These are phyloP conservation scores for Globisporangium cederbergense DNA, from an alignment of 352 stramenopile genomes.

Conservation along the genomic window DNA sequence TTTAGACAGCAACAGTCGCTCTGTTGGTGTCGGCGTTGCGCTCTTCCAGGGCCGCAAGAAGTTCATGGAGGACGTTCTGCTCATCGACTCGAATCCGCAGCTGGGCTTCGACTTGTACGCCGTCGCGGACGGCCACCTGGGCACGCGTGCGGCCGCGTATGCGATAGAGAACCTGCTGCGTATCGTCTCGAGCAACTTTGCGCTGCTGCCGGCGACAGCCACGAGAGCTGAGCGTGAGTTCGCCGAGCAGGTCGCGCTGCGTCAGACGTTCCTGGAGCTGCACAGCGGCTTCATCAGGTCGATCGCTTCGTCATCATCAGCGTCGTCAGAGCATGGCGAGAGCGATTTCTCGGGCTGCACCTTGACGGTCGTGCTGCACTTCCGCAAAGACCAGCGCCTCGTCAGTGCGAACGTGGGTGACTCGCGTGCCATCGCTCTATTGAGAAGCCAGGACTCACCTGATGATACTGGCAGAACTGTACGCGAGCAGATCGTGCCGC, in stretches of 20 bases:
- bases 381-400: slow-evolving; percentile 43
- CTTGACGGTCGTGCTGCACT: slow-evolving; percentile 69
- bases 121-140: slow-evolving; percentile 94
- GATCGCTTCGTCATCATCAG: slow-evolving; percentile 8
- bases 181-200: slow-evolving; percentile 32
- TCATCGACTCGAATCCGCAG: slow-evolving; percentile 30
- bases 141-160: slow-evolving; percentile 86
- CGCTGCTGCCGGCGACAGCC: slow-evolving; percentile 18
- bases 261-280: slow-evolving; percentile 72
- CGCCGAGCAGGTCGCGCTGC: slow-evolving; percentile 51
- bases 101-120: slow-evolving; percentile 88
- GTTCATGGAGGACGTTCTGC: slow-evolving; percentile 91
- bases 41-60: slow-evolving; percentile 89
- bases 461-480: not conserved
- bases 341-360: slow-evolving; percentile 77
- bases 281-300: slow-evolving; percentile 39
- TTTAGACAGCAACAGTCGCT: not conserved
- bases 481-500: slow-evolving; percentile 12
- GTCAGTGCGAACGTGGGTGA: slow-evolving; percentile 84
- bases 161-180: slow-evolving; percentile 43
- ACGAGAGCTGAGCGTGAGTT: slow-evolving; percentile 23
- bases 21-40: slow-evolving; percentile 31
- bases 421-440: slow-evolving; percentile 68
- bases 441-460: not conserved
- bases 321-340: not conserved